Percentiles rank a stretch among this genome's conserved stretches.
These are phyloP conservation scores for Zasmidium angulare DNA, from an alignment of 2,329 filamentous ascomycete genomes.

Conservation along the genomic window DNA sequence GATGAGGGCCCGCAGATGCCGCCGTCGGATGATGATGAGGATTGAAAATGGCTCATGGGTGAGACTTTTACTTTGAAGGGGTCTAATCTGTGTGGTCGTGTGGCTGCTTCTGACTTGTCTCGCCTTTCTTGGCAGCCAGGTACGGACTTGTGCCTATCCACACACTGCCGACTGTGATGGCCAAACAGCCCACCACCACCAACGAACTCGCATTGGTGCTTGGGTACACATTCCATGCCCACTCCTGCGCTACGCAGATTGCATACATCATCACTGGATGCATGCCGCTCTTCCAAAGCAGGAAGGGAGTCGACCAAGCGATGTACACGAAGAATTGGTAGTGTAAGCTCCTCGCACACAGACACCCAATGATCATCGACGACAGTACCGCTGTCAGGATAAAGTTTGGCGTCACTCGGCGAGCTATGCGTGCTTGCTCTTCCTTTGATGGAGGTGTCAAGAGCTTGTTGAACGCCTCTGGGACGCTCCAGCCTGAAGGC, in stretches of 20 bases:
- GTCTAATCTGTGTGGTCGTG: constrained; percentile 18
- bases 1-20: constrained; percentile 48
- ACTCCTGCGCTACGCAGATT: constrained; percentile 79
- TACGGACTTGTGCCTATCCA: constrained; percentile 44
- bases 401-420: constrained; percentile 67
- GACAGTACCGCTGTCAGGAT: constrained; percentile 74
- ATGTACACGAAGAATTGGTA: constrained; percentile 96
- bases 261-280: constrained; percentile 66
- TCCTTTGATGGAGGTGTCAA: constrained; percentile 43
- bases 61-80: constrained; percentile 4
- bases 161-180: constrained; percentile 62
- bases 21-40: constrained; percentile 34
- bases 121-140: constrained; percentile 2
- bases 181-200: constrained; percentile 69
- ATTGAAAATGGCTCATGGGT: constrained; percentile 18
- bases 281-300: constrained; percentile 76
- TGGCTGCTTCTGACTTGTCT: background rate
- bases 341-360: constrained; percentile 85
- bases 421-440: constrained; percentile 59
- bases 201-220: constrained; percentile 66
- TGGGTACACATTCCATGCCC: constrained; percentile 94
- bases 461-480: constrained; percentile 54
- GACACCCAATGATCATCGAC: constrained; percentile 74
- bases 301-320: constrained; percentile 82
- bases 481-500: constrained; percentile 61